These are phyloP conservation scores for Paramarasmius palmivorus DNA, from an alignment of 1,284 basidiomycete genomes.

Conservation along the genomic window DNA sequence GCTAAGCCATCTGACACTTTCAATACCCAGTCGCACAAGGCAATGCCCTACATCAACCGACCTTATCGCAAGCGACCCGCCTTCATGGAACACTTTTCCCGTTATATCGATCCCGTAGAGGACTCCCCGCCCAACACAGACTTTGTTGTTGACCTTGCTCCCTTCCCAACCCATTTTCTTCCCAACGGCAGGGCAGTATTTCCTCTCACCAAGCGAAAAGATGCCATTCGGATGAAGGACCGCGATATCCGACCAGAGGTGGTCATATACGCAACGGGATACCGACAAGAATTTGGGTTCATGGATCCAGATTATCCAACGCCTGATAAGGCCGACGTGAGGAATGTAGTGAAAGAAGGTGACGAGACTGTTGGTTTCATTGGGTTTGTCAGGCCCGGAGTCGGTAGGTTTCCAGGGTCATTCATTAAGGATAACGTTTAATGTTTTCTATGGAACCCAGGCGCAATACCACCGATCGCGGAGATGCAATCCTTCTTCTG, in stretches of 20 bases:
- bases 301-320: slow-evolving; percentile 50
- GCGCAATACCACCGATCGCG: slow-evolving; percentile 68
- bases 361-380: slow-evolving; percentile 60
- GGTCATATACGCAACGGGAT: slow-evolving; percentile 56
- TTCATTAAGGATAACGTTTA: background rate
- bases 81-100: slow-evolving; percentile 47
- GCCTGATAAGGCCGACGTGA: slow-evolving; percentile 50
- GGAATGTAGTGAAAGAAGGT: slow-evolving; percentile 49
- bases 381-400: slow-evolving; percentile 65
- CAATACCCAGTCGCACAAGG: slow-evolving; percentile 44
- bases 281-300: slow-evolving; percentile 54
- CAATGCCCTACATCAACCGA: slow-evolving; percentile 63
- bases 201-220: slow-evolving; percentile 41
- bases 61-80: slow-evolving; percentile 49
- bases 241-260: slow-evolving; percentile 48
- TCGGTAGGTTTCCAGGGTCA: slow-evolving; percentile 35
- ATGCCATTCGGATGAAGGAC: slow-evolving; percentile 43
- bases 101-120: slow-evolving; percentile 59
- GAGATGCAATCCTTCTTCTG: slow-evolving; percentile 69
- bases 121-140: slow-evolving; percentile 46
- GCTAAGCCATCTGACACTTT: slow-evolving; percentile 2
- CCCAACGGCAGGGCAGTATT: slow-evolving; percentile 51
- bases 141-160: slow-evolving; percentile 58
- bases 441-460: slow-evolving; percentile 21
- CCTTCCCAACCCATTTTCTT: slow-evolving; percentile 55